These are phyloP conservation scores for Pythium guiyangense DNA, from an alignment of 352 stramenopile species.

Conservation along the genomic window DNA sequence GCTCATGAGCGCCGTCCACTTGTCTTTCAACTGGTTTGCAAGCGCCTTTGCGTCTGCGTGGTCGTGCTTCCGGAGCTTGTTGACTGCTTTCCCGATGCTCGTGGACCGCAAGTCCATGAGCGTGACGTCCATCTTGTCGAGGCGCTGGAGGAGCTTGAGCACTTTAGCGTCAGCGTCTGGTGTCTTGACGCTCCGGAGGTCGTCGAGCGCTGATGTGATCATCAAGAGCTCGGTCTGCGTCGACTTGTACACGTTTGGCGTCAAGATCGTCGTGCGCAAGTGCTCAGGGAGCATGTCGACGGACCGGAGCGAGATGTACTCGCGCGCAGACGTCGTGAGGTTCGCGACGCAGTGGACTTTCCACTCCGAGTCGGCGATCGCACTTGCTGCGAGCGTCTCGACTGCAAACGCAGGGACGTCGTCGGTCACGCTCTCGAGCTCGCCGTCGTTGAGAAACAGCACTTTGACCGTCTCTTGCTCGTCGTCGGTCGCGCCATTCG, in stretches of 20 bases:
- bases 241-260: slow-evolving; percentile 73
- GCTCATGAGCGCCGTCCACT: slow-evolving; percentile 77
- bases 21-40: slow-evolving; percentile 57
- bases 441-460: slow-evolving; percentile 76
- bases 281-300: slow-evolving; percentile 84
- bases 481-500: slow-evolving; percentile 10
- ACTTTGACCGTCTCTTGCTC: slow-evolving; percentile 70
- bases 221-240: slow-evolving; percentile 69
- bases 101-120: slow-evolving; percentile 82
- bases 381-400: slow-evolving; percentile 55
- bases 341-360: slow-evolving; percentile 73
- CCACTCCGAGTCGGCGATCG: slow-evolving; percentile 73
- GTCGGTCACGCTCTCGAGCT: slow-evolving; percentile 63
- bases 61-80: slow-evolving; percentile 81
- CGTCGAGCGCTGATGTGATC: slow-evolving; percentile 60
- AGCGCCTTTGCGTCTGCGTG: slow-evolving; percentile 39
- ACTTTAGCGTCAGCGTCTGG: slow-evolving; percentile 31
- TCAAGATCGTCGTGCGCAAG: slow-evolving; percentile 72
- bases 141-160: slow-evolving; percentile 54
- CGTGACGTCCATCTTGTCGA: slow-evolving; percentile 69
- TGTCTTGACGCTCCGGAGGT: slow-evolving; percentile 34
- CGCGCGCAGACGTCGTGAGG: slow-evolving; percentile 69
- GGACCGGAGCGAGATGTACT: slow-evolving; percentile 80
- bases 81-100: slow-evolving; percentile 81
- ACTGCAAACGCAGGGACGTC: slow-evolving; percentile 58